Percentiles rank a stretch among this genome's conserved stretches.
Conservation (phyloP, 768 basidiomycete species). For the Phanerochaete sordida region DNA sequence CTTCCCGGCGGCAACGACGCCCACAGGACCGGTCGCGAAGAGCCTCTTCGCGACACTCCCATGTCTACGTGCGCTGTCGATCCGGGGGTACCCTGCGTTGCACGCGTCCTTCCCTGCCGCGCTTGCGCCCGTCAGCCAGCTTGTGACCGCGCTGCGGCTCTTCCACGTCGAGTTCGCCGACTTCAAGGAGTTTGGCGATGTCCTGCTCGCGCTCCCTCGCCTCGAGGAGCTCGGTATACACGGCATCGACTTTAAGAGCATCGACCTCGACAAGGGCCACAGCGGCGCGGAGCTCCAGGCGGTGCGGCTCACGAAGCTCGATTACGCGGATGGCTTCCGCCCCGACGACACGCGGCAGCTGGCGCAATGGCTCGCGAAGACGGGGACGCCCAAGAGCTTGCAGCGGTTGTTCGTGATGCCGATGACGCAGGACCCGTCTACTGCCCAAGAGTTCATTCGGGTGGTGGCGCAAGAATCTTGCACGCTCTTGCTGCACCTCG, state of each 20-base stretch:
- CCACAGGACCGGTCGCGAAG: background rate
- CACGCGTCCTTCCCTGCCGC: background rate
- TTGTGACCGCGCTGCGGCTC: background rate
- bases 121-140: background rate
- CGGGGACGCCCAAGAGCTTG: background rate
- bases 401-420: background rate
- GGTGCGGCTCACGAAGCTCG: background rate
- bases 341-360: background rate
- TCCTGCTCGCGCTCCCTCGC: background rate
- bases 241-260: background rate
- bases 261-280: background rate
- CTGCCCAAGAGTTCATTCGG: background rate
- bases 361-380: background rate
- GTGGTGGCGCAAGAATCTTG: background rate
- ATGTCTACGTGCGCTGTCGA: background rate
- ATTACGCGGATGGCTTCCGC: background rate
- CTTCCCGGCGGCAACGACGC: too few species aligned
- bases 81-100: background rate
- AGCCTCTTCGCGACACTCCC: background rate
- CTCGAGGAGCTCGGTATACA: background rate
- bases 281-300: background rate
- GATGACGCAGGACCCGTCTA: background rate
- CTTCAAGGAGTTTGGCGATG: background rate
- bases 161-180: background rate
- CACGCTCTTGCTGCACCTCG: background rate